Conservation (phyloP, 1,284 basidiomycete species). For the Agaricales sp. region DNA sequence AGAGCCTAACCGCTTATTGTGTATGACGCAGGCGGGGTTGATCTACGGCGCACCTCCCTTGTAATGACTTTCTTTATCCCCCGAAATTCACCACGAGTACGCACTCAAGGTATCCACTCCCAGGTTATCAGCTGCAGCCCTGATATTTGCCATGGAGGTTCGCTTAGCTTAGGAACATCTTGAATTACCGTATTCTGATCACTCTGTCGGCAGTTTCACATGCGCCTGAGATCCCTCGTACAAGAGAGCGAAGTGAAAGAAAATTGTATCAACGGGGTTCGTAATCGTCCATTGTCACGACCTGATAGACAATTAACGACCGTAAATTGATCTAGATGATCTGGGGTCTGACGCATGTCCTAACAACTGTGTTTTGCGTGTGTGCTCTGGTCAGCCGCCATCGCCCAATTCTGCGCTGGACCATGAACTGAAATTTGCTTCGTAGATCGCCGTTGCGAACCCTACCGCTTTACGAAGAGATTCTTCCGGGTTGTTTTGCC, state of each 20-base stretch:
- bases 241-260: no score
- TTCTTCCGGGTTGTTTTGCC: neutral
- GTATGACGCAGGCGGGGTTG: neutral
- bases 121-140: no score
- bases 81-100: no score
- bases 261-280: no score
- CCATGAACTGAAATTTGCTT: neutral
- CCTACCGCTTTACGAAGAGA: neutral
- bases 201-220: no score
- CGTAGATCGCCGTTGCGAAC: neutral
- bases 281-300: no score
- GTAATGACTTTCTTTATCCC: neutral
- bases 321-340: neutral
- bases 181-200: no score
- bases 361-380: neutral
- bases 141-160: neutral
- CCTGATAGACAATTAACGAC: no score
- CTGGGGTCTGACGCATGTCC: neutral
- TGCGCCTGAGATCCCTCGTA: no score
- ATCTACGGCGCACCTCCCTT: neutral
- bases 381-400: neutral
- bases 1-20: neutral
- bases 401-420: neutral
- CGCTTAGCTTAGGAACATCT: no score
- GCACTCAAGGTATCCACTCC: no score